A percentile compares a stretch with the other conserved stretches of the same genome.
Conservation (phyloP, 2,329 filamentous ascomycete species). For the Penicillium sumatraense region DNA sequence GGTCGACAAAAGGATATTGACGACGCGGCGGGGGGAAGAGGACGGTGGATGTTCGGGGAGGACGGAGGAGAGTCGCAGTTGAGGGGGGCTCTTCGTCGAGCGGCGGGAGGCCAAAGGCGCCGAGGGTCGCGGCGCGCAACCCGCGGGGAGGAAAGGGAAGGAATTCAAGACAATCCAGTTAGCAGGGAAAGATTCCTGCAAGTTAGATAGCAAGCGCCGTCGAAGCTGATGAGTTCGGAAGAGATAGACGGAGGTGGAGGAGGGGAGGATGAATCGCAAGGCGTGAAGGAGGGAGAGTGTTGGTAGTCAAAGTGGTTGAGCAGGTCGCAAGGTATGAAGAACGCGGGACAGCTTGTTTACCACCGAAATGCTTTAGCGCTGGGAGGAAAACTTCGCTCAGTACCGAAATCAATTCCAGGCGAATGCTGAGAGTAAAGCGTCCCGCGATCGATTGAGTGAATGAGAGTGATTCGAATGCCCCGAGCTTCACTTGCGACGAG, state of each 20-base stretch:
- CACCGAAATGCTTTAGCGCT: slow-evolving; percentile 3
- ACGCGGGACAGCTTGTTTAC: slow-evolving; percentile 21
- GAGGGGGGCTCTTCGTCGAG: slow-evolving; percentile 29
- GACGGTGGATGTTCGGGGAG: slow-evolving; percentile 4
- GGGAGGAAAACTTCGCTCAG: background rate
- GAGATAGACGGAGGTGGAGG: too few relatives aligned
- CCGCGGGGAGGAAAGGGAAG: slow-evolving; percentile 23
- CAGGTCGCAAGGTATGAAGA: slow-evolving; percentile 21
- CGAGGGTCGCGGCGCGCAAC: slow-evolving; percentile 31
- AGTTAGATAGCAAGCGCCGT: slow-evolving; percentile 20
- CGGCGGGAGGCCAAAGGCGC: slow-evolving; percentile 33
- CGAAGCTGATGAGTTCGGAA: slow-evolving; percentile 20
- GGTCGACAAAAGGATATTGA: slow-evolving; percentile 26
- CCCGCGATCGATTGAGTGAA: slow-evolving; percentile 14
- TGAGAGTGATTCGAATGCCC: slow-evolving; percentile 2
- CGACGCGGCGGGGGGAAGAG: slow-evolving; percentile 15
- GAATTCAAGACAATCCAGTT: slow-evolving; percentile 23
- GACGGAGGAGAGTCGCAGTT: slow-evolving; percentile 27
- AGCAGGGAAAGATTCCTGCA: slow-evolving; percentile 24
- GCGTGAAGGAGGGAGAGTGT: slow-evolving; percentile 10
- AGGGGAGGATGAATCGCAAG: slow-evolving; percentile 21
- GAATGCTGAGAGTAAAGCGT: slow-evolving; percentile 1
- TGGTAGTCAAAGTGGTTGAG: slow-evolving; percentile 20
- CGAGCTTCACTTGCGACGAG: slow-evolving; percentile 25
- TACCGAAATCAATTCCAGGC: slow-evolving; percentile 4